A percentile compares a stretch with the other conserved stretches of the same genome.
phyloP scores from a whole-genome alignment of 164 flowering plant genomes.

The Amborella trichopoda region DNA sequence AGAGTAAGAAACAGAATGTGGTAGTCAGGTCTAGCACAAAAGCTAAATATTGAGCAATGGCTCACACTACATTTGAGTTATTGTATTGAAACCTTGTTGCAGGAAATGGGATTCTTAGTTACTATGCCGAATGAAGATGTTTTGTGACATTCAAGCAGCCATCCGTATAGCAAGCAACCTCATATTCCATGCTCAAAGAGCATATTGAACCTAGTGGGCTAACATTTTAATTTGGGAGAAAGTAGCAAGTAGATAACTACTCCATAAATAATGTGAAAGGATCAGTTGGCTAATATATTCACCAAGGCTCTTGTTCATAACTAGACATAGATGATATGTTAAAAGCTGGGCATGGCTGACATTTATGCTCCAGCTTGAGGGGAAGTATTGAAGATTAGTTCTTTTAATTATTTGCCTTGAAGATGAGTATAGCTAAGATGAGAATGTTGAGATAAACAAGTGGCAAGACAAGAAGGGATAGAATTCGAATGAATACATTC shows the following conservation, averaged over 20 bases:
- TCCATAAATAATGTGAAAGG: not conserved
- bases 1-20: not conserved
- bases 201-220: not conserved
- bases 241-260: not conserved
- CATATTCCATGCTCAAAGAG: not conserved
- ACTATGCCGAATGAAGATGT: not conserved
- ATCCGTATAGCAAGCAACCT: not conserved
- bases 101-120: not conserved
- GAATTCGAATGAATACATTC: no score
- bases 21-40: not conserved
- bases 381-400: not conserved
- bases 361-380: not conserved
- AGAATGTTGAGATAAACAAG: no score
- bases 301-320: not conserved
- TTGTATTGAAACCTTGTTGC: not conserved
- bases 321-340: not conserved
- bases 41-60: not conserved
- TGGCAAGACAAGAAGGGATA: no score
- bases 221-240: not conserved
- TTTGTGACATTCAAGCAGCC: not conserved
- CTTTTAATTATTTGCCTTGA: no score
- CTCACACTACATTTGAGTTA: not conserved
- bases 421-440: no score
- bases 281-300: not conserved
- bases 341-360: not conserved